Base-by-base conservation (phyloP, 768 basidiomycete genomes). In the Xerocomellus amylosporus region DNA sequence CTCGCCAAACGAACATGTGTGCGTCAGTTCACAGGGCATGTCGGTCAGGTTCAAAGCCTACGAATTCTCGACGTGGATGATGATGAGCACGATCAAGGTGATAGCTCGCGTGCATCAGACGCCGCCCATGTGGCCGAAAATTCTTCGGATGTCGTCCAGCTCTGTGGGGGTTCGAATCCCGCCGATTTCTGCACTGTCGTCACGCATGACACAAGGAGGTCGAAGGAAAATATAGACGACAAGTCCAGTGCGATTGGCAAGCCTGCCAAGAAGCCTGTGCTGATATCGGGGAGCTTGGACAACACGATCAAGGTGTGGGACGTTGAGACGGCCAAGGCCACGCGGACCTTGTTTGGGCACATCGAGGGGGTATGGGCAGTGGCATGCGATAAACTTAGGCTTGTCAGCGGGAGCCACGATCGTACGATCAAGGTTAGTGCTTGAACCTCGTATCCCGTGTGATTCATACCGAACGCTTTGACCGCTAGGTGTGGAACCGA, bases 291-390 rank as follows among this genome's bases (percentile, higher is more conserved):
- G 4, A 88, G 88, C 64, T 76, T 97, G 60, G 95, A 98, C 68
- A 97, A 98, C 66, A 98, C 95, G 30, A 87, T 98, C 74, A 93
- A 91, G 69, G 64, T 95, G 39, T 99, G 97, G 97, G 93, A 98
- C 65, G 83, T 98, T 26, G 92, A 95, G 62, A 82, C 86, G 2
- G 93, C 88, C 38, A 84, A 86, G 64, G 79, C 85, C 22, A 74
- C 82, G 45, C 78, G 82, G 64, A 98, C 97, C 39, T 80, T 95
- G 58, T 99, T 99, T 69, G 97, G 95, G 2, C 95, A 98, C 70
- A 94, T 98, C 63, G 97, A 99, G 68, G 97, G 97, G 50, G 93
- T 99, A 17, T 99, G 97, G 97, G 87, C 86, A 4, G 89, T 98
- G 30, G 93, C 93, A 22, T 86, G 88, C 60, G 94, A 99, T 71